phyloP scores from a whole-genome alignment of 2,329 filamentous ascomycete species.

The Talaromyces sp. region DNA sequence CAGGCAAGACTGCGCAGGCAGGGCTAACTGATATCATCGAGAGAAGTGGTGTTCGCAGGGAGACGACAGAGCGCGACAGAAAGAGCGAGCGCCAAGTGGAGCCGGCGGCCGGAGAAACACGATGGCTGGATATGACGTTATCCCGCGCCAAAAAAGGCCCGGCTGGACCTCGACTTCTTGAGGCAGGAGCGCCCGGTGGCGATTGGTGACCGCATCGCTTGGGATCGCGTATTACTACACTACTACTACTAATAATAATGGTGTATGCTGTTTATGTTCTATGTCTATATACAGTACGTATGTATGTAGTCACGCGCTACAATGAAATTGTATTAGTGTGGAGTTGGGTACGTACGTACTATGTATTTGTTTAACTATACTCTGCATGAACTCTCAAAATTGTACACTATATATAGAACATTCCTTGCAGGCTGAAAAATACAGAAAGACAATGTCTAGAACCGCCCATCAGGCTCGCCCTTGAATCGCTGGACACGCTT shows the following conservation, averaged over 20 bases:
- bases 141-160: neutral
- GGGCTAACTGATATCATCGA: neutral
- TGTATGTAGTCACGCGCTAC: too few species aligned
- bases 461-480: conserved; percentile 80
- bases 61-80: neutral
- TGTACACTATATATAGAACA: neutral
- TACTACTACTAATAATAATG: too few species aligned
- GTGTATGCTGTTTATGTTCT: too few species aligned
- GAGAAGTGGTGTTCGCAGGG: neutral
- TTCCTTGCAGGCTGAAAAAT: too few species aligned
- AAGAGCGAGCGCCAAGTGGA: neutral
- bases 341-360: too few species aligned
- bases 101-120: neutral
- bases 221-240: too few species aligned
- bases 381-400: neutral
- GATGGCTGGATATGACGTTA: conserved; percentile 1
- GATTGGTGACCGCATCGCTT: neutral
- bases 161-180: too few species aligned
- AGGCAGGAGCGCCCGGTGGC: neutral
- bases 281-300: too few species aligned
- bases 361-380: too few species aligned
- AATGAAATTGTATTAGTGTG: too few species aligned
- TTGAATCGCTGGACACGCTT: conserved; percentile 84
- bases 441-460: conserved; percentile 42
- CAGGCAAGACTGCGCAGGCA: too few species aligned